These are phyloP conservation scores for Rhizopogon salebrosus DNA, from an alignment of 768 basidiomycete species.

Conservation along the genomic window DNA sequence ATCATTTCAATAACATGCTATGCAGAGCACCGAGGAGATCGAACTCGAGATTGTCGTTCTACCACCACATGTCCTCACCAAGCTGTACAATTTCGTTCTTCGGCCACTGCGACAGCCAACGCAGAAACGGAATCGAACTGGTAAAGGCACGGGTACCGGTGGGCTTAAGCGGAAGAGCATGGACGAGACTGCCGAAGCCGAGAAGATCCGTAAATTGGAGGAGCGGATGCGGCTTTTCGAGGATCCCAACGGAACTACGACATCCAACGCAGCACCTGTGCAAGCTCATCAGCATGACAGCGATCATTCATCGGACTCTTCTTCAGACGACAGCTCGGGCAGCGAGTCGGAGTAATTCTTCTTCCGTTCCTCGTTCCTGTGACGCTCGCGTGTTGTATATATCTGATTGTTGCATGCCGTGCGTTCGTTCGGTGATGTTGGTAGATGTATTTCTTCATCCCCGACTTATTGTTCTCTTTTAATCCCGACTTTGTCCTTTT, in stretches of 20 bases:
- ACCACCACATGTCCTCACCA: slow-evolving; percentile 80
- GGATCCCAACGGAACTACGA: slow-evolving; percentile 36
- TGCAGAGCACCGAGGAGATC: slow-evolving; percentile 92
- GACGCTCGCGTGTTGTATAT: slow-evolving; percentile 1
- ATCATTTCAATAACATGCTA: slow-evolving; percentile 11
- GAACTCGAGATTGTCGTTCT: slow-evolving; percentile 96
- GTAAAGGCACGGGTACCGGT: slow-evolving; percentile 83
- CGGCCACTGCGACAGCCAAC: slow-evolving; percentile 68
- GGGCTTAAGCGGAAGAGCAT: slow-evolving; percentile 92
- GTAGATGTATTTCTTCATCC: slow-evolving; percentile 15
- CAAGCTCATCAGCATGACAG: slow-evolving; percentile 39
- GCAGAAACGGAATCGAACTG: slow-evolving; percentile 57
- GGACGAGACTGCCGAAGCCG: slow-evolving; percentile 95
- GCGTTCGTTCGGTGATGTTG: slow-evolving; percentile 16
- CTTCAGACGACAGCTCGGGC: slow-evolving; percentile 76
- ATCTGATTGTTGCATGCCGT: slow-evolving; percentile 13
- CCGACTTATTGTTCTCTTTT: slow-evolving; percentile 22
- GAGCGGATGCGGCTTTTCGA: slow-evolving; percentile 84
- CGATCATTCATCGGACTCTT: slow-evolving; percentile 76
- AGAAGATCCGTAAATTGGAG: slow-evolving; percentile 90
- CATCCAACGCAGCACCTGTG: slow-evolving; percentile 31
- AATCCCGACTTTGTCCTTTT: slow-evolving; percentile 26
- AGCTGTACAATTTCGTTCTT: slow-evolving; percentile 93
- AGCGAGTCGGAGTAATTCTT: slow-evolving; percentile 71
- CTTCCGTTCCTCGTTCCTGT: not conserved